Evolutionary conservation across 352 stramenopile species (phyloP).

Genomic region (Phytopythium litorale): DNA sequence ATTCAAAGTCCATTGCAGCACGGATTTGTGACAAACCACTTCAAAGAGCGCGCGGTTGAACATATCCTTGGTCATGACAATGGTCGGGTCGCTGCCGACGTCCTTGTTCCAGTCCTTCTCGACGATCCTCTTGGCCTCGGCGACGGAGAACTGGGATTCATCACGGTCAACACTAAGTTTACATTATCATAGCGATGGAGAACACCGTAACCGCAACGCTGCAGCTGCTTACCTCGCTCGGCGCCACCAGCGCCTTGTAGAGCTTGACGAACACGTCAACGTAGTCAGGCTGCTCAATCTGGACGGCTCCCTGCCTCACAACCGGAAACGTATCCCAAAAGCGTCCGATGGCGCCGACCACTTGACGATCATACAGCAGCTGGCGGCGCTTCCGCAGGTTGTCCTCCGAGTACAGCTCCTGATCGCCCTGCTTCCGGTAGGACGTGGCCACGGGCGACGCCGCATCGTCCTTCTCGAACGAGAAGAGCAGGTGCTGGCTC

Average conservation of each 20-base stretch:
- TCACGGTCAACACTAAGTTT: not conserved
- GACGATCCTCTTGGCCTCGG: slow-evolving; percentile 63
- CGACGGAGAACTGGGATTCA: slow-evolving; percentile 48
- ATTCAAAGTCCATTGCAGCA: not conserved
- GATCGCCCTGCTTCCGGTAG: slow-evolving; percentile 76
- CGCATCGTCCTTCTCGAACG: slow-evolving; percentile 26
- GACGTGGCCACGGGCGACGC: slow-evolving; percentile 22
- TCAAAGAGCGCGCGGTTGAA: slow-evolving; percentile 74
- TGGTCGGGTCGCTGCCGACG: slow-evolving; percentile 27
- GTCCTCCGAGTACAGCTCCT: slow-evolving; percentile 60
- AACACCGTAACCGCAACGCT: not conserved
- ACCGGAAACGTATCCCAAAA: slow-evolving; percentile 76
- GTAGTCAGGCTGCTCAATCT: slow-evolving; percentile 55
- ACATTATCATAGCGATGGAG: not conserved
- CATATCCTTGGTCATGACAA: slow-evolving; percentile 45
- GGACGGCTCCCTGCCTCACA: slow-evolving; percentile 39
- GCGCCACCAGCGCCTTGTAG: slow-evolving; percentile 72
- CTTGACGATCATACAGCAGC: slow-evolving; percentile 39
- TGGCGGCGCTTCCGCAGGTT: slow-evolving; percentile 57
- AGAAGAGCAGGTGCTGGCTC: slow-evolving; percentile 48
- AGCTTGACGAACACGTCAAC: slow-evolving; percentile 81
- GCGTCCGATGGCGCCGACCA: slow-evolving; percentile 44
- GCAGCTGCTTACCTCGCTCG: slow-evolving; percentile 28
- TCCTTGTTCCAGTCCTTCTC: slow-evolving; percentile 74
- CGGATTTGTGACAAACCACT: slow-evolving; percentile 30